Conservation (phyloP, 2,329 filamentous ascomycete genomes). For the Pseudogymnoascus sp. region DNA sequence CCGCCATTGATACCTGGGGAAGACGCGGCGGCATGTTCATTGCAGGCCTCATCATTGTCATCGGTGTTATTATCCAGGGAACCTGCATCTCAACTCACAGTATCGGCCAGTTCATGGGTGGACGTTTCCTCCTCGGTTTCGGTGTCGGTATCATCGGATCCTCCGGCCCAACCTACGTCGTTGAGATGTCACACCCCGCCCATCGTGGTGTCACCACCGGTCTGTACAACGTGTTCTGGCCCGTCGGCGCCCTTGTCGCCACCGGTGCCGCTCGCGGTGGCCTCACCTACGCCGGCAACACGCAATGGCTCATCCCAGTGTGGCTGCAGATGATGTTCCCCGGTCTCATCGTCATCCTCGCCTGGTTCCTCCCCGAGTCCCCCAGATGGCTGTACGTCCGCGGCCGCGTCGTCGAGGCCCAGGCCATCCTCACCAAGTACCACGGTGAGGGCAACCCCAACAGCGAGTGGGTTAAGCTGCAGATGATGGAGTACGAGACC, state of each 20-base stretch:
- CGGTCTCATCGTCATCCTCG: slow-evolving; percentile 37
- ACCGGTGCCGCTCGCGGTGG: slow-evolving; percentile 44
- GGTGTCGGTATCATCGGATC: slow-evolving; percentile 50
- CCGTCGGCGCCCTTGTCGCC: slow-evolving; percentile 28
- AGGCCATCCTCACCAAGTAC: slow-evolving; percentile 45
- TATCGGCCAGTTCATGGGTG: slow-evolving; percentile 44
- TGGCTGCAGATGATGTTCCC: slow-evolving; percentile 39
- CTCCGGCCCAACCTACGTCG: slow-evolving; percentile 51
- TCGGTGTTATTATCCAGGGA: slow-evolving; percentile 40
- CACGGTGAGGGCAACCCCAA: slow-evolving; percentile 45
- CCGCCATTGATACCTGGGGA: slow-evolving; percentile 36
- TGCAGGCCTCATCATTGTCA: slow-evolving; percentile 40
- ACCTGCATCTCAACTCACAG: slow-evolving; percentile 30
- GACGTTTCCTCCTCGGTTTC: slow-evolving; percentile 44
- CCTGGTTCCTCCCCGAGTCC: slow-evolving; percentile 51
- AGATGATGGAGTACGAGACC: slow-evolving; percentile 41
- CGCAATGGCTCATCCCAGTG: slow-evolving; percentile 44
- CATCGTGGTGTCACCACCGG: slow-evolving; percentile 52
- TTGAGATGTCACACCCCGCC: slow-evolving; percentile 53
- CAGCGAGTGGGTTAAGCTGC: slow-evolving; percentile 43
- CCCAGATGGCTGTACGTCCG: slow-evolving; percentile 54
- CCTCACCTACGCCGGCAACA: slow-evolving; percentile 29
- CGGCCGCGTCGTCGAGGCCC: slow-evolving; percentile 43
- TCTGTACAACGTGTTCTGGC: slow-evolving; percentile 38
- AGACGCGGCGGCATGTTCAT: slow-evolving; percentile 46